Base-by-base conservation (phyloP, 768 basidiomycete species). In the Tricholoma saponaceum region DNA sequence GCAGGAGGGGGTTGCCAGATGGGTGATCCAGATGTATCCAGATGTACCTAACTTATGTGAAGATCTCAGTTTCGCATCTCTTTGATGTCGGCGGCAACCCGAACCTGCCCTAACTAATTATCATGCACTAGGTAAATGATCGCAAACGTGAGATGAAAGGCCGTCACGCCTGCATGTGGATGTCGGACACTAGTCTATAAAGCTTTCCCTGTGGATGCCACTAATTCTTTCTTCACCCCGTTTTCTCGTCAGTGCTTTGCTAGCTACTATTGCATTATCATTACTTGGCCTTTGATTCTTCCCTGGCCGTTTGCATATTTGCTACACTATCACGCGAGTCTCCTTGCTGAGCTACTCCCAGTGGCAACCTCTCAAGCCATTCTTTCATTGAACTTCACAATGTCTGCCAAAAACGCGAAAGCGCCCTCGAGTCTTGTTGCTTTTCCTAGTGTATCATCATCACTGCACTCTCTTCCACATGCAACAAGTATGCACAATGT, bases 401-500 rank as follows among this genome's bases (percentile, higher is more conserved):
- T 80, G 72, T 70, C 75, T 41, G 66, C 69, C 51, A 62, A 60
- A 61, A 62, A 66, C 63, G 66, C 70, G 53, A 77, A 65, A 62
- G 60, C 74, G 14, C 79, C 80, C 60, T 71, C 82, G 58, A 80
- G 77, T 68, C 82, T 91, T 64, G 77, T 89, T 72, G 77, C 89
- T 13, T 83, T 87, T 62, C 89, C 89, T n/a, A 85, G 83, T 64
- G 74, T 91, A 47, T 85, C 89, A 25, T 83, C 78, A 37, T 80
- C 85, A 2, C 81, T 92, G 54, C 83, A 86, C 52, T 76, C 83
- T 0, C 78, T 91, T 37, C 87, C 89, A 0, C 82, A 86, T 62
- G 89, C 89, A 8, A 89, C 83, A 64, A 87, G 80, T 71, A 77
- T 92, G 52, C 79, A 82, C 62, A 78, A 77, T 63, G 79, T 92